Base-by-base conservation (phyloP, 305 asterid species). In the Fraxinus sp. region DNA sequence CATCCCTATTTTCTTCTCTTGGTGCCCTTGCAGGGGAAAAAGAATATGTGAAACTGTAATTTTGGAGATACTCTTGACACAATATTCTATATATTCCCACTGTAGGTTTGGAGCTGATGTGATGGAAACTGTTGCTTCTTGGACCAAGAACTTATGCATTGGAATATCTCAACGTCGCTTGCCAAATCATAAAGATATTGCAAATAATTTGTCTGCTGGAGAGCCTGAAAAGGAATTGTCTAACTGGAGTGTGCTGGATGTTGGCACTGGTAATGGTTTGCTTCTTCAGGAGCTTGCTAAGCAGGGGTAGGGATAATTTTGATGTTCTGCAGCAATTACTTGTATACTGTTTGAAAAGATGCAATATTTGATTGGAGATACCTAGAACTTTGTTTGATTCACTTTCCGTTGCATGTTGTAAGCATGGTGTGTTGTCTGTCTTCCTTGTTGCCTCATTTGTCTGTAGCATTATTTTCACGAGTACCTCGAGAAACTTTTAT, bases 201-300 rank as follows among this genome's bases (percentile, higher is more conserved):
- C 85, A 24, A 91, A 90, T 80, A 85, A 87, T 84, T 86, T 78
- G 78, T 84, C 94, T 78, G 88, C 74, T 85, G 91, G 87, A 79
- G 91, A 87, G 64, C 80, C 83, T 86, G 95, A 88, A 76, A 92
- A 88, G 72, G 97, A 92, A 70, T 78, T 92, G 78, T 90, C 95
- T 79, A 85, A 86, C 82, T 96, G 98, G 98, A 90, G 91, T 83
- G 95, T 96, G 79, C 94, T 96, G 84, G 99, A 96, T 88, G 86
- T 94, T 86, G 99, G 99, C 83, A 96, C 99, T 78, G 99, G 98
- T 76, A 96, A 96, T 7, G 99, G 99, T 64, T 81, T 96, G 89
- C 97, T 96, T 90, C 98, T 94, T 78, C 98, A 96, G 87, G 98
- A 96, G 92, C 86, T 96, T 82, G 89, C 95, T 85, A 96, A 93